phyloP scores from a whole-genome alignment of 2,329 filamentous ascomycete genomes.

The Trichoderma atrobrunneum region DNA sequence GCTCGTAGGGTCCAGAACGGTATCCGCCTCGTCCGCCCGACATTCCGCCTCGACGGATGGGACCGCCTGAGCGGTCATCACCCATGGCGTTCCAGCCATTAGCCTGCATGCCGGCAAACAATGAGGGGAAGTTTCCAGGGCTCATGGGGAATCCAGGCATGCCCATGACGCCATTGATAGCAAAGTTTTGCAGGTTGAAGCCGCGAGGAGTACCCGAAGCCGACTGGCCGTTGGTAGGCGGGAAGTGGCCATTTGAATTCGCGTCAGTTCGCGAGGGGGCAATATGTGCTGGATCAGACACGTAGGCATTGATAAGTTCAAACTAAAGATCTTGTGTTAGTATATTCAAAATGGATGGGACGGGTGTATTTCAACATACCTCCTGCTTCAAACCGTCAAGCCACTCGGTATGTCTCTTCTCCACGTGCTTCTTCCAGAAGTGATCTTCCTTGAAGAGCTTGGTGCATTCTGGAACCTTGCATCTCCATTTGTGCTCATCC shows the following conservation, averaged over 20 bases:
- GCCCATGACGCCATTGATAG: constrained; percentile 56
- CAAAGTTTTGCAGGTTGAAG: constrained; percentile 78
- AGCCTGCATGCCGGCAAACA: constrained; percentile 53
- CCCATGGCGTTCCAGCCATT: constrained; percentile 51
- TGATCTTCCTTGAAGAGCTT: constrained; percentile 97
- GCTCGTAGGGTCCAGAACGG: constrained; percentile 71
- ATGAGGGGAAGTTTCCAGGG: constrained; percentile 47
- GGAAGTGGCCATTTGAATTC: constrained; percentile 94
- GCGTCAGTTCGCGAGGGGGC: constrained; percentile 89
- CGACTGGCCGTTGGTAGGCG: constrained; percentile 70
- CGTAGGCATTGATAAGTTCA: constrained; percentile 87
- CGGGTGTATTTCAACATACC: constrained; percentile 52
- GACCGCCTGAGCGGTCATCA: constrained; percentile 62
- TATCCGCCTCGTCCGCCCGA: constrained; percentile 51
- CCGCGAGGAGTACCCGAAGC: constrained; percentile 83
- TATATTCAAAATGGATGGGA: neutral
- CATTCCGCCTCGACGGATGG: constrained; percentile 65
- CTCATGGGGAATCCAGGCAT: constrained; percentile 58
- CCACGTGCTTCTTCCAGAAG: constrained; percentile 97
- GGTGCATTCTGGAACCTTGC: constrained; percentile 91
- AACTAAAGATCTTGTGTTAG: constrained; percentile 53
- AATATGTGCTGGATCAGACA: constrained; percentile 91
- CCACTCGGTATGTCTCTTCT: constrained; percentile 93
- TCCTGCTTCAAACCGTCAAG: constrained; percentile 75
- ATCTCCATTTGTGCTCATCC: constrained; percentile 94